A percentile compares a stretch with the other conserved stretches of the same genome.
phyloP scores from a whole-genome alignment of 257 asterid species.

The Lycium barbarum region DNA sequence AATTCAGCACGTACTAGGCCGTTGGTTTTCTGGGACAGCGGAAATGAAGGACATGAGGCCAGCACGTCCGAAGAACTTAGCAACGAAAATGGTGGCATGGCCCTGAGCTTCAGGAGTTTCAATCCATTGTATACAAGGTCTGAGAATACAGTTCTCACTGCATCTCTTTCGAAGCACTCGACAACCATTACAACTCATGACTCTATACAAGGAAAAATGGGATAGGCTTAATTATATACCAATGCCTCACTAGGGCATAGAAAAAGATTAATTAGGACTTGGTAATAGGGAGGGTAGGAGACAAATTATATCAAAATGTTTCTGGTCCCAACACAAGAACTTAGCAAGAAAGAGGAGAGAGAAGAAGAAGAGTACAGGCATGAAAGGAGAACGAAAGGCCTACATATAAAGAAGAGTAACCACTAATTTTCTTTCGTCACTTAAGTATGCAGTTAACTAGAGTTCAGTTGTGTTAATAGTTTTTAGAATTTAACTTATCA shows the following conservation, averaged over 20 bases:
- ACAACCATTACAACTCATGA: constrained; percentile 78
- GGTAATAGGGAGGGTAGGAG: too few relatives aligned
- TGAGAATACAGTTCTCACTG: constrained; percentile 52
- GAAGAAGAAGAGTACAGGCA: not conserved
- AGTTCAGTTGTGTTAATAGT: not conserved
- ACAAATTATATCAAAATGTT: not conserved
- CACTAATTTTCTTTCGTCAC: not conserved
- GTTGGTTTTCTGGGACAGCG: constrained; percentile 54
- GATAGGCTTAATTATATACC: not conserved
- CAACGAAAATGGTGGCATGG: constrained; percentile 68
- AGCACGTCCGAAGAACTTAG: constrained; percentile 77
- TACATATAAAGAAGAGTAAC: not conserved
- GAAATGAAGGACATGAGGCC: constrained; percentile 70
- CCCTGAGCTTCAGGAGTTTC: constrained; percentile 59
- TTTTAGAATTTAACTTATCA: too few relatives aligned
- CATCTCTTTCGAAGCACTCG: constrained; percentile 76
- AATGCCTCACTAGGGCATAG: not conserved
- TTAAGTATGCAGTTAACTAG: not conserved
- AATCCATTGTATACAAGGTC: constrained; percentile 67
- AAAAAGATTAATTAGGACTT: not conserved
- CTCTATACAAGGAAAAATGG: not conserved
- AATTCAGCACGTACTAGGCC: constrained; percentile 47
- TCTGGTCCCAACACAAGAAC: not conserved
- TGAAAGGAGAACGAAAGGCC: not conserved
- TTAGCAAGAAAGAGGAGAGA: not conserved